Evolutionary conservation across 495 filamentous ascomycete species (phyloP).

Genomic region (Evernia prunastri): DNA sequence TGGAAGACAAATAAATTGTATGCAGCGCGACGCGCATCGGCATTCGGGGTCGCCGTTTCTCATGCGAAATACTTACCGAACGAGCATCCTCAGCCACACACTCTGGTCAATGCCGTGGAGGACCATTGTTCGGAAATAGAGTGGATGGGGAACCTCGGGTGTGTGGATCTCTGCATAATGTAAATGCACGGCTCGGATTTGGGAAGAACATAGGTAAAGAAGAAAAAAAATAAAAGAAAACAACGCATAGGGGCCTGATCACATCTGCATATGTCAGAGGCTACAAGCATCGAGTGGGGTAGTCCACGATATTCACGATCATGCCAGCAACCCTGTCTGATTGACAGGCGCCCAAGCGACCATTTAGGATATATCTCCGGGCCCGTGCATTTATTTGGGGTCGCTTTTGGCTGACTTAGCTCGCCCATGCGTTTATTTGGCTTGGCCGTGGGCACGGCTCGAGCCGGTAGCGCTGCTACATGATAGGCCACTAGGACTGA

Average conservation of each 20-base stretch:
- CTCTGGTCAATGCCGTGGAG: neutral
- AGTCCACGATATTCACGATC: neutral
- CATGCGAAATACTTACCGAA: neutral
- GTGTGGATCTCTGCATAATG: neutral
- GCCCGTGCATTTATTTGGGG: neutral
- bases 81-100: neutral
- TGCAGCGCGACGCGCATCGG: constrained; percentile 2
- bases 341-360: constrained; percentile 7
- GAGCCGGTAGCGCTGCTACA: constrained; percentile 4
- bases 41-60: constrained; percentile 6
- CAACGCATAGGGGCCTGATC: neutral
- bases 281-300: neutral
- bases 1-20: neutral
- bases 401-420: neutral
- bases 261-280: neutral
- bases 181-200: neutral
- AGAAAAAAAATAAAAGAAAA: too few relatives aligned
- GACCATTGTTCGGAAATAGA: neutral
- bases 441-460: neutral
- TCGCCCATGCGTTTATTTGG: constrained; percentile 6
- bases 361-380: neutral
- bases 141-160: constrained; percentile 4
- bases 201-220: too few relatives aligned
- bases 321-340: neutral
- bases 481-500: constrained; percentile 2